phyloP scores from a whole-genome alignment of 805 yeast genomes.

The Candida suzukii region DNA sequence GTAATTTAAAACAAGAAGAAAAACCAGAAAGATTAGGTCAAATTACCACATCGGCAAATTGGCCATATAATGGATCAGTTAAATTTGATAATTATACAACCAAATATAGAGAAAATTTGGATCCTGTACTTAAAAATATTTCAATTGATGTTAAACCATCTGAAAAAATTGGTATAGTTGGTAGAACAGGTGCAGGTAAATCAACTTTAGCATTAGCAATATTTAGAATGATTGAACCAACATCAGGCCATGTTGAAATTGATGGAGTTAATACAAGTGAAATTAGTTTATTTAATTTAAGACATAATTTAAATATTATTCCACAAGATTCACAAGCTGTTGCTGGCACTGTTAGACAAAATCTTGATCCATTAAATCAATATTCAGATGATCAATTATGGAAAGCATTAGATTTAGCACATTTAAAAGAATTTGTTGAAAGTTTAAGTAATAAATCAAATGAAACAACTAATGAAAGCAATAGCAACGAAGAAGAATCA shows the following conservation, averaged over 20 bases:
- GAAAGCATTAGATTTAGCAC: constrained; percentile 50
- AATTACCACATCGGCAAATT: constrained; percentile 31
- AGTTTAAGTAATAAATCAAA: constrained; percentile 27
- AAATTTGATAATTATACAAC: constrained; percentile 48
- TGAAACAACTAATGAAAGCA: constrained; percentile 15
- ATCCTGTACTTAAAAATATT: constrained; percentile 49
- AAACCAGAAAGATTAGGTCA: constrained; percentile 29
- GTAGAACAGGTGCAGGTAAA: constrained; percentile 76
- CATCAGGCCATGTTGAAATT: constrained; percentile 44
- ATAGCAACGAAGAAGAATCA: neutral
- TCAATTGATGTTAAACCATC: constrained; percentile 38
- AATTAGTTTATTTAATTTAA: constrained; percentile 46
- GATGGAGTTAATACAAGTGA: constrained; percentile 47
- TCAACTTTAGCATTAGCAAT: constrained; percentile 55
- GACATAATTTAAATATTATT: constrained; percentile 52
- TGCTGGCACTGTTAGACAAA: constrained; percentile 54
- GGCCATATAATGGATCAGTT: constrained; percentile 53
- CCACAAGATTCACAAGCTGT: constrained; percentile 68
- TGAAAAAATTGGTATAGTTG: constrained; percentile 69
- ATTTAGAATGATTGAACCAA: constrained; percentile 55
- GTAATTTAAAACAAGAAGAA: constrained; percentile 73
- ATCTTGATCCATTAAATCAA: constrained; percentile 54
- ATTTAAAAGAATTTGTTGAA: constrained; percentile 39
- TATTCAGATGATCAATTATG: constrained; percentile 49
- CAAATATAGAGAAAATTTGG: constrained; percentile 49